Evolutionary conservation across 23 red algal species (phyloP), one percentile per base, ranked within the genome.

Genomic region (Gracilaria gracilis): DNA sequence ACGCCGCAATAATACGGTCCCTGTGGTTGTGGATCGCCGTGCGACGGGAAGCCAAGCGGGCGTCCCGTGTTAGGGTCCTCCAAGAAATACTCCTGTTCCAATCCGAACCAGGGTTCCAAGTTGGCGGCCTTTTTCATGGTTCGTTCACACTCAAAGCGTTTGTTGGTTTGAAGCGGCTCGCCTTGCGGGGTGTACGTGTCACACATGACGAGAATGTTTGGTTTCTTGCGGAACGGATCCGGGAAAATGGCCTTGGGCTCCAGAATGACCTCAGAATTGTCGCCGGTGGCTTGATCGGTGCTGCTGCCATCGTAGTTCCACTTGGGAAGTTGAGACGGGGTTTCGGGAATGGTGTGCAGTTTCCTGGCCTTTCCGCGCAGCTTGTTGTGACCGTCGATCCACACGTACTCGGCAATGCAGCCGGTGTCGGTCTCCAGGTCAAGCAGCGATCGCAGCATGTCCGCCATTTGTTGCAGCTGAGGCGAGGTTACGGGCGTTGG

Each of bases 221-320:
- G 83, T 65, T 79, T 95, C 9, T 88, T 93, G 47, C 97, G 94
- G 91, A 99, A 99, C 16, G 97, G 97, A 81, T 96, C 93, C 37
- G 93, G 89, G 88, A 85, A 99, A 31, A 99, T 88, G 37, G 94
- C 91, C 80, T 95, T 89, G 14, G 97, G 94, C 25, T 85, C 81
- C 51, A 99, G 69, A 44, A 99, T 96, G 75, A 99, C 93, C 89
- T 99, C 97, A 1, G 90, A 95, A 90, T 95, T 90, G 27, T 65
- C 90, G 23, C 97, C 97, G 17, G 93, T 88, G 17, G 97, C 97
- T 49, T 99, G 97, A 25, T 84, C 78, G 20, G 97, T 99, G 48
- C 91, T 95, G 64, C 89, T 94, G 33, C 97, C 97, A 66, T 99
- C 97, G 75, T 99, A 99, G 88, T 99, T 99, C 97, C 97, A 99